phyloP scores from a whole-genome alignment of 2,329 filamentous ascomycete genomes.

The Ophiosphaerella narmari region DNA sequence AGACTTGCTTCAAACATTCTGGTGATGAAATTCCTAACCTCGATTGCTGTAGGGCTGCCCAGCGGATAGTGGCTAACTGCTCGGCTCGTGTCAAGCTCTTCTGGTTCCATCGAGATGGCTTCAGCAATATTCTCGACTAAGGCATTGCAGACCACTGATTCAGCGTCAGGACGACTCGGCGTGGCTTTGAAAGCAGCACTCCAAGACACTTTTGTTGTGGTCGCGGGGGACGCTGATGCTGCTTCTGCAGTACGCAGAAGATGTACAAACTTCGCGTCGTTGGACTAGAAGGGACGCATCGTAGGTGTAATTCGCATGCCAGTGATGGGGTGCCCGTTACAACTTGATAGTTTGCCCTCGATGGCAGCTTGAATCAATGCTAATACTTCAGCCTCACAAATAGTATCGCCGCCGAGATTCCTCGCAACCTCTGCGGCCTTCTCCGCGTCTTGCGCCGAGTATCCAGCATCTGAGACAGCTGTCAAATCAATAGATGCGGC shows the following conservation, averaged over 20 bases:
- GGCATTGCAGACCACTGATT: slow-evolving; percentile 26
- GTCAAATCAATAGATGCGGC: slow-evolving; percentile 30
- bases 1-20: slow-evolving; percentile 54
- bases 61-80: slow-evolving; percentile 29
- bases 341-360: slow-evolving; percentile 23
- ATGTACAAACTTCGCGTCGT: slow-evolving; percentile 32
- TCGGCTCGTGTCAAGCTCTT: slow-evolving; percentile 29
- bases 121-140: slow-evolving; percentile 34
- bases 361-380: slow-evolving; percentile 26
- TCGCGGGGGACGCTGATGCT: slow-evolving; percentile 10
- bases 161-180: slow-evolving; percentile 20
- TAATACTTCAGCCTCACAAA: slow-evolving; percentile 34
- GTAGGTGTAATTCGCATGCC: slow-evolving; percentile 31
- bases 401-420: slow-evolving; percentile 31
- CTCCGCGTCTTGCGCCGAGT: slow-evolving; percentile 28
- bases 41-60: slow-evolving; percentile 38
- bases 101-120: slow-evolving; percentile 26
- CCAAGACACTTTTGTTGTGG: slow-evolving; percentile 22
- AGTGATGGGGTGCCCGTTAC: slow-evolving; percentile 35
- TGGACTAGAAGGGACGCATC: slow-evolving; percentile 32
- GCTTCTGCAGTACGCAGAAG: slow-evolving; percentile 28
- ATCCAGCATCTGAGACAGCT: slow-evolving; percentile 33
- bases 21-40: slow-evolving; percentile 38
- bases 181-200: slow-evolving; percentile 29
- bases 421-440: slow-evolving; percentile 27